Conservation (phyloP, 192 early-diverging fungal species). For the Rhizoclosmatium sp. region DNA sequence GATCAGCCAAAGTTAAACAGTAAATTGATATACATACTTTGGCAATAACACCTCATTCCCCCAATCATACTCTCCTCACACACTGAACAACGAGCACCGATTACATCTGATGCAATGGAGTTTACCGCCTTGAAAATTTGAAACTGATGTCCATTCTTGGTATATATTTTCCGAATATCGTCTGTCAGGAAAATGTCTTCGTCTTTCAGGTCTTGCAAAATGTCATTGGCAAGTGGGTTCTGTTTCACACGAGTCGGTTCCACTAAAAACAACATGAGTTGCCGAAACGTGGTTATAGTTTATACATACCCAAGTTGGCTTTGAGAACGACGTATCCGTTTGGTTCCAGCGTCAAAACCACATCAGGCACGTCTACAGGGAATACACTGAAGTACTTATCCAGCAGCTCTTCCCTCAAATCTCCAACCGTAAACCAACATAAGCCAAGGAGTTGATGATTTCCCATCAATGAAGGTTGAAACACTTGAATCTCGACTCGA, state of each 20-base stretch:
- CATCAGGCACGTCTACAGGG: slow-evolving; percentile 13
- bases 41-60: slow-evolving; percentile 29
- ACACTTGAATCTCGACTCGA: slow-evolving; percentile 30
- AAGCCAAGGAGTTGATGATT: slow-evolving; percentile 17
- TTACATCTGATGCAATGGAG: slow-evolving; percentile 28
- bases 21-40: slow-evolving; percentile 1
- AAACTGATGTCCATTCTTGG: slow-evolving; percentile 33
- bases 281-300: background rate
- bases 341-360: slow-evolving; percentile 2
- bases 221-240: background rate
- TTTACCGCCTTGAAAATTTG: slow-evolving; percentile 21
- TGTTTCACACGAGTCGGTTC: slow-evolving; percentile 23
- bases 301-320: slow-evolving; percentile 13
- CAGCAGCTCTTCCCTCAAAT: slow-evolving; percentile 33
- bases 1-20: background rate
- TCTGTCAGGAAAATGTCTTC: slow-evolving; percentile 29
- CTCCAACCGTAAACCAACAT: slow-evolving; percentile 22
- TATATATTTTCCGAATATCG: slow-evolving; percentile 30
- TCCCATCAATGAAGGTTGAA: background rate
- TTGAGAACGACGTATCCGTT: slow-evolving; percentile 8
- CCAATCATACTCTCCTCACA: slow-evolving; percentile 36
- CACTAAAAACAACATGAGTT: background rate
- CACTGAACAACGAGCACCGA: slow-evolving; percentile 22
- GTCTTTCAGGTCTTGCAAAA: slow-evolving; percentile 11
- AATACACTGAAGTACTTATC: slow-evolving; percentile 23